A percentile compares a stretch with the other conserved stretches of the same genome.
Evolutionary conservation across 176 grass and related monocot species (phyloP).

Genomic region (Carex myosuroides): DNA sequence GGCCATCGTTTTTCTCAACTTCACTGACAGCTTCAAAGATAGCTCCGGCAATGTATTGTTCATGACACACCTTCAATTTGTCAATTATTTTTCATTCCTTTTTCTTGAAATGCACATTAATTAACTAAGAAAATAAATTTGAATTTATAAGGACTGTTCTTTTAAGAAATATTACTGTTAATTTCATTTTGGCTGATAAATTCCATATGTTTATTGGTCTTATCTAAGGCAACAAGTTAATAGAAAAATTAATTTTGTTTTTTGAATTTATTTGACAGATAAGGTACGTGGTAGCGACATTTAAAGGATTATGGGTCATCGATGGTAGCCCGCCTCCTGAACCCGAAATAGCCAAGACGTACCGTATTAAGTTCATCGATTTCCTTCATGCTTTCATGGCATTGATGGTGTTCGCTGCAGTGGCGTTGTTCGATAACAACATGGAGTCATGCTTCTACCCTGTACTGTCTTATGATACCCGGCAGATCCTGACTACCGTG

Average conservation of each 20-base stretch:
- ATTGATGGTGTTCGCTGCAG: slow-evolving; percentile 16
- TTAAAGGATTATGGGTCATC: slow-evolving; percentile 20
- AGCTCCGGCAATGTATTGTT: slow-evolving; percentile 25
- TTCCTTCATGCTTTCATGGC: slow-evolving; percentile 21
- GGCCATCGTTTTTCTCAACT: slow-evolving; percentile 48
- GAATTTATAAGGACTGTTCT: background rate
- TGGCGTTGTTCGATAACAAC: slow-evolving; percentile 17
- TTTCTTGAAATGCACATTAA: background rate
- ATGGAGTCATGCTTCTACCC: slow-evolving; percentile 21
- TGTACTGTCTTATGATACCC: slow-evolving; percentile 1
- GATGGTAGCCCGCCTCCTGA: background rate
- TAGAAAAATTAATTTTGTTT: background rate
- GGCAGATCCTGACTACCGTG: slow-evolving; percentile 4
- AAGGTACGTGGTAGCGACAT: slow-evolving; percentile 4
- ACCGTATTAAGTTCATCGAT: slow-evolving; percentile 14
- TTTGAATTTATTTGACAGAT: background rate
- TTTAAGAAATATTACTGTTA: too few species aligned
- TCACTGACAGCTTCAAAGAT: slow-evolving; percentile 84
- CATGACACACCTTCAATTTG: background rate
- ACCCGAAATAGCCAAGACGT: background rate
- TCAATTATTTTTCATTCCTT: background rate
- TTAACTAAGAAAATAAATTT: background rate
- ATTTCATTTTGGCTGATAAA: background rate
- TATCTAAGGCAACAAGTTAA: background rate
- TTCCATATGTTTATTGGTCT: background rate